These are phyloP conservation scores for Agaricus blazei DNA, from an alignment of 768 basidiomycete genomes.

Conservation along the genomic window DNA sequence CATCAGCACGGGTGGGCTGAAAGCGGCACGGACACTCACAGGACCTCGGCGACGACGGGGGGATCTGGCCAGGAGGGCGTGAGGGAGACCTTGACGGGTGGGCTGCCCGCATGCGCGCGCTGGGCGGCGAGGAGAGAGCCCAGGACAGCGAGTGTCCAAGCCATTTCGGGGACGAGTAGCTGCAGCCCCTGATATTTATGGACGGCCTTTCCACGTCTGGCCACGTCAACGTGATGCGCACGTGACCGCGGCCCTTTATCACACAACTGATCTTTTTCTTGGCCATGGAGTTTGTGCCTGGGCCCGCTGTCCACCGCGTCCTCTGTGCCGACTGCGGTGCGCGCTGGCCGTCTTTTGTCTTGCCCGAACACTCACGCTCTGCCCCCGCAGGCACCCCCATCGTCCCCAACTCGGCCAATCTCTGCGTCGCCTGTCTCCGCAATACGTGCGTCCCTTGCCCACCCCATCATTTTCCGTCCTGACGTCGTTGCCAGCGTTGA, in stretches of 20 bases:
- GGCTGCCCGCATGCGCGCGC: conserved; percentile 20
- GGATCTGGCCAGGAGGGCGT: conserved; percentile 66
- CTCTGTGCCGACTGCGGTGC: conserved; percentile 87
- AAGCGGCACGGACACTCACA: conserved; percentile 38
- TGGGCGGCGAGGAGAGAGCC: conserved; percentile 13
- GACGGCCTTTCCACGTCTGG: conserved; percentile 3
- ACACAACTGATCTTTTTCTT: not conserved
- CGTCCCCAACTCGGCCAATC: conserved; percentile 87
- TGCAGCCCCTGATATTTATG: not conserved
- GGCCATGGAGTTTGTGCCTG: conserved; percentile 74
- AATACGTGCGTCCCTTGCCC: conserved; percentile 58
- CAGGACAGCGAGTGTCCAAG: conserved; percentile 19
- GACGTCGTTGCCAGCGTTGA: conserved; percentile 57
- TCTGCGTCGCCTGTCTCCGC: conserved; percentile 83
- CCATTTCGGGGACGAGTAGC: conserved; percentile 17
- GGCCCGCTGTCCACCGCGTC: conserved; percentile 73
- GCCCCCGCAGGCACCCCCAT: conserved; percentile 64
- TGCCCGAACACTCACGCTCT: not conserved
- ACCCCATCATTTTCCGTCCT: not conserved
- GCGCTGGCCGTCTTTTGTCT: conserved; percentile 12
- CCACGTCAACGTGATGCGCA: conserved; percentile 16
- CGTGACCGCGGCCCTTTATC: not conserved
- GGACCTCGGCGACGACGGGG: conserved; percentile 55
- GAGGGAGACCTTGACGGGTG: conserved; percentile 55
- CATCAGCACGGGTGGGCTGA: not conserved